Conservation (phyloP, 495 filamentous ascomycete genomes). For the Penicillium cinerascens region DNA sequence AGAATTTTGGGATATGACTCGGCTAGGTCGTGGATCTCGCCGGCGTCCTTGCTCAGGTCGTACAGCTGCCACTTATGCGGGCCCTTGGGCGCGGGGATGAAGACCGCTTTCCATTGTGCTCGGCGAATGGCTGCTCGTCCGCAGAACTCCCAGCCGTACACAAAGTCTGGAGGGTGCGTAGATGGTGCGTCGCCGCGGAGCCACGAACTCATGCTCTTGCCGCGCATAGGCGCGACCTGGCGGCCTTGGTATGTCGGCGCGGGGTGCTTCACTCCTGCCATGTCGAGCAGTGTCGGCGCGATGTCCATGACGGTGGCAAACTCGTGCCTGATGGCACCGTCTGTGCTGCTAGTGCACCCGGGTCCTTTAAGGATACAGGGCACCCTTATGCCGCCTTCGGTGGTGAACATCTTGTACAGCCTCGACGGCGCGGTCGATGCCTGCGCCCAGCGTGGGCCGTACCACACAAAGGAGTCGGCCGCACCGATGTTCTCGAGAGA, state of each 20-base stretch:
- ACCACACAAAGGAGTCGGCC: conserved; percentile 57
- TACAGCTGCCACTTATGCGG: conserved; percentile 29
- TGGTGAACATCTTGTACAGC: conserved; percentile 48
- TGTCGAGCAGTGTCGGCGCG: conserved; percentile 48
- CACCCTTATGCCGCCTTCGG: conserved; percentile 49
- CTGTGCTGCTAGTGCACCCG: conserved; percentile 3
- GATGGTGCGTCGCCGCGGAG: neutral
- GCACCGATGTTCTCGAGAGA: conserved; percentile 56
- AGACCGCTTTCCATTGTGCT: conserved; percentile 25
- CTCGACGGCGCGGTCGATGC: conserved; percentile 51
- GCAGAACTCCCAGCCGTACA: conserved; percentile 24
- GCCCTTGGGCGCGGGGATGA: conserved; percentile 21
- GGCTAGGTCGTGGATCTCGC: conserved; percentile 43
- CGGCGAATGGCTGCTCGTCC: conserved; percentile 20
- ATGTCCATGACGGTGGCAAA: conserved; percentile 56
- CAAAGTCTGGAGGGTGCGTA: neutral
- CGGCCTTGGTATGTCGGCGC: conserved; percentile 43
- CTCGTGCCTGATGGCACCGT: conserved; percentile 11
- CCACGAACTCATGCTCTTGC: conserved; percentile 23
- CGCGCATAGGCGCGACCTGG: conserved; percentile 44
- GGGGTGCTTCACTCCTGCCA: conserved; percentile 50
- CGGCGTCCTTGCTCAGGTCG: conserved; percentile 18
- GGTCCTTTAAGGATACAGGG: conserved; percentile 42
- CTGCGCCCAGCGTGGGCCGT: conserved; percentile 54
- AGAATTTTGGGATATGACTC: neutral